These are phyloP conservation scores for Claviceps spartinae DNA, from an alignment of 2,329 filamentous ascomycete species.

Conservation along the genomic window DNA sequence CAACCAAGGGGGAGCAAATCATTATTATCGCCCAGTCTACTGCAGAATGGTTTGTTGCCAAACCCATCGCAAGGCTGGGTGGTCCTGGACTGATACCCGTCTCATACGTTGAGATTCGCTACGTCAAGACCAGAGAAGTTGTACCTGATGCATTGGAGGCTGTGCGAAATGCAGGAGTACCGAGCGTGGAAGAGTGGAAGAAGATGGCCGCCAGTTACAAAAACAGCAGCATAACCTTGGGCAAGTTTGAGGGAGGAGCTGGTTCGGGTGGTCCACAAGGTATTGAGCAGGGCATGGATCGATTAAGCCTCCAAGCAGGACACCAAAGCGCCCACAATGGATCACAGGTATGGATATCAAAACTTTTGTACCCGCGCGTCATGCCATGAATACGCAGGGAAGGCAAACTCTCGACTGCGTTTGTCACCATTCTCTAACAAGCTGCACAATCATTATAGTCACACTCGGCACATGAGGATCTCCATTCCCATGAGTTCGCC, in stretches of 20 bases:
- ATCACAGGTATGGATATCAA: slow-evolving; percentile 12
- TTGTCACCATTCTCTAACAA: background rate
- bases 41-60: slow-evolving; percentile 97
- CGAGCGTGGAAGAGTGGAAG: slow-evolving; percentile 97
- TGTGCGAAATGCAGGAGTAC: slow-evolving; percentile 77
- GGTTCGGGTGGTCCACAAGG: slow-evolving; percentile 24
- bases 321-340: slow-evolving; percentile 11
- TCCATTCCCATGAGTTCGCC: slow-evolving; percentile 23
- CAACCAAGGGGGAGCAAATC: slow-evolving; percentile 88
- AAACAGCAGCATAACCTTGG: slow-evolving; percentile 93
- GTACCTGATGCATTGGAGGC: slow-evolving; percentile 75
- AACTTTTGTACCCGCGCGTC: too few relatives aligned
- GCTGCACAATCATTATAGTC: background rate
- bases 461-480: slow-evolving; percentile 16
- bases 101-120: slow-evolving; percentile 89
- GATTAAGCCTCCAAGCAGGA: slow-evolving; percentile 54
- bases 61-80: slow-evolving; percentile 94
- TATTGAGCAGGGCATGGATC: slow-evolving; percentile 59
- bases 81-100: slow-evolving; percentile 92
- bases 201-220: slow-evolving; percentile 99
- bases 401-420: too few relatives aligned
- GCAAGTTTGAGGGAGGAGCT: slow-evolving; percentile 62
- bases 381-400: too few relatives aligned
- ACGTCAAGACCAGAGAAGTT: slow-evolving; percentile 77
- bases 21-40: slow-evolving; percentile 98